These are phyloP conservation scores for Phialophora macrospora DNA, from an alignment of 2,329 filamentous ascomycete genomes.

Conservation along the genomic window DNA sequence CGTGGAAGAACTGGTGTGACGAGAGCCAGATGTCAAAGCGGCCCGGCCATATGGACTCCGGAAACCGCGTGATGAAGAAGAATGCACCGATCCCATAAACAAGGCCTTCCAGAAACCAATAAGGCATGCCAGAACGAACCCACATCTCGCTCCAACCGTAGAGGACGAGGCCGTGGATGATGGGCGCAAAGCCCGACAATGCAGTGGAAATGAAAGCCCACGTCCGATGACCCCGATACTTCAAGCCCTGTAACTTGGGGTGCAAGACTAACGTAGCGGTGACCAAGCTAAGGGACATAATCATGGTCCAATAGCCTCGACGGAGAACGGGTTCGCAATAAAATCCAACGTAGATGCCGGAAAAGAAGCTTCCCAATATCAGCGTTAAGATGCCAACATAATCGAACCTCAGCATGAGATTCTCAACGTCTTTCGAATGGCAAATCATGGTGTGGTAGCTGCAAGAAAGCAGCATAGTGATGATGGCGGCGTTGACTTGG, in stretches of 20 bases:
- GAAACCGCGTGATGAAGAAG: constrained; percentile 40
- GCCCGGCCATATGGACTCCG: constrained; percentile 42
- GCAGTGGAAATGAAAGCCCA: constrained; percentile 43
- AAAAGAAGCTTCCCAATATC: constrained; percentile 45
- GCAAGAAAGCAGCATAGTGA: constrained; percentile 39
- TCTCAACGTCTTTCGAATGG: constrained; percentile 42
- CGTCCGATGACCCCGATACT: constrained; percentile 42
- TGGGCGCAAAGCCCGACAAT: constrained; percentile 45
- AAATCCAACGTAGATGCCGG: constrained; percentile 46
- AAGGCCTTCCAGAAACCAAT: constrained; percentile 45
- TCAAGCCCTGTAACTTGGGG: constrained; percentile 42
- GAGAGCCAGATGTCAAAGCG: constrained; percentile 45
- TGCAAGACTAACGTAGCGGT: constrained; percentile 46
- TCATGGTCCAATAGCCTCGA: constrained; percentile 46
- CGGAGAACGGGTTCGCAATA: constrained; percentile 43
- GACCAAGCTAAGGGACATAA: constrained; percentile 41
- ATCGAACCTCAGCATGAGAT: constrained; percentile 42
- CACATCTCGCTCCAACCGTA: constrained; percentile 40
- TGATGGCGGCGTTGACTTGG: constrained; percentile 44
- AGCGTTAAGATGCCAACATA: constrained; percentile 45
- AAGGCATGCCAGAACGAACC: constrained; percentile 42
- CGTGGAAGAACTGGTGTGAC: constrained; percentile 46
- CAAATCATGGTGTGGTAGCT: constrained; percentile 45
- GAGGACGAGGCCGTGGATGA: constrained; percentile 42
- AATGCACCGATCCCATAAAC: constrained; percentile 50